A percentile compares a stretch with the other conserved stretches of the same genome.
Conservation (phyloP, 2,329 filamentous ascomycete genomes). For the Calonectria crousiana region DNA sequence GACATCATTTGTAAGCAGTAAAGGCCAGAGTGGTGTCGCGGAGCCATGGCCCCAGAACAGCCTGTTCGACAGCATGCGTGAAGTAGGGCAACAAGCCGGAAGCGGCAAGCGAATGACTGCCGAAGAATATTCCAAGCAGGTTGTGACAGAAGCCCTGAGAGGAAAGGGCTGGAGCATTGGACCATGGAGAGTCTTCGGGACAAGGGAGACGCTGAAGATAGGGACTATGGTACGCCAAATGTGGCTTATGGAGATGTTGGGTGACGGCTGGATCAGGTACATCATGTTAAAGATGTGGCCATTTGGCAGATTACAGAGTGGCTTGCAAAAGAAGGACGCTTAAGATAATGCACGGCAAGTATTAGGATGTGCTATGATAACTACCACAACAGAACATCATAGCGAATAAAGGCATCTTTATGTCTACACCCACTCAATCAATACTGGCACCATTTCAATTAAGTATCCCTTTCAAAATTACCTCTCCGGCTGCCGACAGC, state of each 20-base stretch:
- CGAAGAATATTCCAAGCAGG: slow-evolving; percentile 21
- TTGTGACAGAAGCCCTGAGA: slow-evolving; percentile 20
- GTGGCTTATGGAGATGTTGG: slow-evolving; percentile 22
- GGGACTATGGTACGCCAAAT: slow-evolving; percentile 15
- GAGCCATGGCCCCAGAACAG: slow-evolving; percentile 24
- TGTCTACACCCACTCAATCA: background rate
- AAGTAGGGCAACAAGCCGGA: slow-evolving; percentile 18
- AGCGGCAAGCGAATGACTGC: slow-evolving; percentile 25
- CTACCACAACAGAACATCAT: background rate
- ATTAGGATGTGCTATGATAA: background rate
- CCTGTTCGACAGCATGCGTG: slow-evolving; percentile 27
- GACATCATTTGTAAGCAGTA: slow-evolving; percentile 24
- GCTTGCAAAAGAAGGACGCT: slow-evolving; percentile 7
- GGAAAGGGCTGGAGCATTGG: slow-evolving; percentile 26
- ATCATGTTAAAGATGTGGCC: slow-evolving; percentile 25
- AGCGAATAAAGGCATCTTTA: background rate
- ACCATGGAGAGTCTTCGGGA: slow-evolving; percentile 25
- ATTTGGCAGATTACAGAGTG: slow-evolving; percentile 11
- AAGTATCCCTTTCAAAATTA: background rate
- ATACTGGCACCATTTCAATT: background rate
- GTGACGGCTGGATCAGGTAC: slow-evolving; percentile 22
- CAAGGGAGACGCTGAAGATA: slow-evolving; percentile 16
- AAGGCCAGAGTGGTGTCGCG: slow-evolving; percentile 17
- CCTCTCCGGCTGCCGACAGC: background rate
- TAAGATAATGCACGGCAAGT: background rate